Evolutionary conservation across 495 filamentous ascomycete genomes (phyloP), one percentile per base, ranked within the genome.

Genomic region (Trichoderma orchidacearum): DNA sequence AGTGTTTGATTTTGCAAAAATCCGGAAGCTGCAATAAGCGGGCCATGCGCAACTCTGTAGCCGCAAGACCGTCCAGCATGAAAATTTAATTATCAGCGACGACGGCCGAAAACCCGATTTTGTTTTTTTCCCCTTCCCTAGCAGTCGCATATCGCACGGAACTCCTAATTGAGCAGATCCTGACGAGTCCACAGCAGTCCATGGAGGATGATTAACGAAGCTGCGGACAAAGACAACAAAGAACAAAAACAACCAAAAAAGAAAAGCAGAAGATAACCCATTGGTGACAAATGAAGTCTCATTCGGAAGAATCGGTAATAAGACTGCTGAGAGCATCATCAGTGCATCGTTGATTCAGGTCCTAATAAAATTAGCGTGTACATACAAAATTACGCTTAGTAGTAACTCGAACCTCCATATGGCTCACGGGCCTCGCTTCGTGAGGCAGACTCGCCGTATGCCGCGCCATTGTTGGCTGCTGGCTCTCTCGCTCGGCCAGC

Each of bases 391-490:
- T 12, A 11, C 21, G 8, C 15, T 48, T 17, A 53, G 11, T 27
- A 25, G 15, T 15, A 23, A 13, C 17, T 62, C 55, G 61, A 64
- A 70, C 76, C 72, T 66, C 72, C 72, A 62, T 84, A 85, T 54
- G 77, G 69, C 55, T 83, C 85, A 58, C 85, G 81, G 59, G 71
- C 69, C 32, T 85, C 84, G 60, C 75, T 74, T 59, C 83, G 81
- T 66, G 82, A 73, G 60, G 77, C 82, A 54, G 79, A 62, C 38
- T 83, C 84, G 61, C 72, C 77, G 60, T 84, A 78, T 61, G 70
- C 72, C 51, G 73, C 73, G 41, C 41, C 41, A 21, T 68, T 67
- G 53, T 67, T 67, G 50, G 80, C 63, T 58, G 70, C 72, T 18
- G 74, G 61, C 53, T 80, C 78, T 38, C 78, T 76, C 61, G 75